phyloP scores from a whole-genome alignment of 1,139 yeast species.

The Candida sanyaensis region DNA sequence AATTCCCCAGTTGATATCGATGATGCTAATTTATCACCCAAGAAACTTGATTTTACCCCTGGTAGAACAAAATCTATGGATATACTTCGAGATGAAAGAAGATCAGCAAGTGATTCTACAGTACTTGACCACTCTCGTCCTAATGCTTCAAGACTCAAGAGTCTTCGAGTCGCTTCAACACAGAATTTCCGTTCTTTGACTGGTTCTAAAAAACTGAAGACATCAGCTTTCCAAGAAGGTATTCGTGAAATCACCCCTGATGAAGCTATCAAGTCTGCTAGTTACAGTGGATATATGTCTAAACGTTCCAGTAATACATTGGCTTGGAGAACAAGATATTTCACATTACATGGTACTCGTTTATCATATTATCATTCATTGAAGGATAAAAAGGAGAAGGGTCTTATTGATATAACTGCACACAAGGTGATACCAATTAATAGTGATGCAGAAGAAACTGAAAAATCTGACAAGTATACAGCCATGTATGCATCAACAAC shows the following conservation, averaged over 20 bases:
- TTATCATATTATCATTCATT: constrained; percentile 83
- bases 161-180: constrained; percentile 45
- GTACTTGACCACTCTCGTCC: constrained; percentile 9
- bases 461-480: constrained; percentile 72
- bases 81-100: constrained; percentile 28
- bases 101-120: constrained; percentile 32
- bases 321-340: constrained; percentile 91
- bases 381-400: constrained; percentile 82
- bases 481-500: constrained; percentile 91
- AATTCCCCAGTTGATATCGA: constrained; percentile 30
- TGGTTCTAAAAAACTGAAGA: constrained; percentile 57
- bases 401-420: constrained; percentile 92
- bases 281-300: constrained; percentile 92
- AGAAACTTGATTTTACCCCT: constrained; percentile 32
- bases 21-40: constrained; percentile 37
- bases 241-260: constrained; percentile 74
- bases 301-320: constrained; percentile 80
- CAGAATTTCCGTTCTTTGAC: constrained; percentile 46
- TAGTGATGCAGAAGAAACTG: constrained; percentile 57
- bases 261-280: constrained; percentile 76
- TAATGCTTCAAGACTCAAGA: constrained; percentile 34
- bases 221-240: constrained; percentile 95
- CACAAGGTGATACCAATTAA: constrained; percentile 75
- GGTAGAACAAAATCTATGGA: constrained; percentile 14
- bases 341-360: constrained; percentile 89